These are phyloP conservation scores for Yarrowia yakushimensis DNA, from an alignment of 805 yeast species.

Conservation along the genomic window DNA sequence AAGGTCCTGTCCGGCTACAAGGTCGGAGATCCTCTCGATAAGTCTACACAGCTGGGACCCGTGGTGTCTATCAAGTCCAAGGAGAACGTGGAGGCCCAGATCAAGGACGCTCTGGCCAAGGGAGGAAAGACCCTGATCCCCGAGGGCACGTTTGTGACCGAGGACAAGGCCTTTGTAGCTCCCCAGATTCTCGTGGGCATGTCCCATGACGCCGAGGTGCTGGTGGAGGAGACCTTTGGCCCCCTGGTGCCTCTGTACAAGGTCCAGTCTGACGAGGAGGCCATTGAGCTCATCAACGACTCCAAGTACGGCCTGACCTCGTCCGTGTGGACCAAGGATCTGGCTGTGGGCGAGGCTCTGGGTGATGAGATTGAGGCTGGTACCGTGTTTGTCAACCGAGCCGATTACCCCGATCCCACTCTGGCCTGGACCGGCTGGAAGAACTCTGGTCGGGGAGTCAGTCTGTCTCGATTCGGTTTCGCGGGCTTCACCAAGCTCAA, in stretches of 20 bases:
- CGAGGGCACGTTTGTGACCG: slow-evolving; percentile 53
- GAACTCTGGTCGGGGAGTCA: slow-evolving; percentile 68
- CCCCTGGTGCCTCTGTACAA: slow-evolving; percentile 78
- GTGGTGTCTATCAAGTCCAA: slow-evolving; percentile 53
- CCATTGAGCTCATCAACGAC: slow-evolving; percentile 67
- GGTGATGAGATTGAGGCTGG: slow-evolving; percentile 62
- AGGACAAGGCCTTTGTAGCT: slow-evolving; percentile 63
- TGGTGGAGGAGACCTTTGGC: slow-evolving; percentile 83
- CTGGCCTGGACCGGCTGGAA: slow-evolving; percentile 77
- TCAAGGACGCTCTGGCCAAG: slow-evolving; percentile 48
- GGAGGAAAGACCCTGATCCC: slow-evolving; percentile 51
- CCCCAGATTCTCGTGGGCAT: slow-evolving; percentile 83
- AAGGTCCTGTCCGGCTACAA: slow-evolving; percentile 50
- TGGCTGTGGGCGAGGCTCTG: slow-evolving; percentile 62
- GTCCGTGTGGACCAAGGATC: slow-evolving; percentile 71
- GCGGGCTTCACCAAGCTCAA: slow-evolving; percentile 39
- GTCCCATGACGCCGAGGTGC: slow-evolving; percentile 54
- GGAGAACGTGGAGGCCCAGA: slow-evolving; percentile 45
- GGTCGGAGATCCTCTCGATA: slow-evolving; percentile 79
- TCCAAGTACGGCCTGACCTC: slow-evolving; percentile 84
- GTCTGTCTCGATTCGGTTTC: slow-evolving; percentile 63
- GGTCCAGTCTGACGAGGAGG: slow-evolving; percentile 72
- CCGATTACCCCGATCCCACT: slow-evolving; percentile 59
- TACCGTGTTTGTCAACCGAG: slow-evolving; percentile 60
- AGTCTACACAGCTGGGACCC: slow-evolving; percentile 63